Percentiles rank a stretch among this genome's conserved stretches.
Conservation (phyloP, 2,329 filamentous ascomycete species). For the Xylariaceae sp. region DNA sequence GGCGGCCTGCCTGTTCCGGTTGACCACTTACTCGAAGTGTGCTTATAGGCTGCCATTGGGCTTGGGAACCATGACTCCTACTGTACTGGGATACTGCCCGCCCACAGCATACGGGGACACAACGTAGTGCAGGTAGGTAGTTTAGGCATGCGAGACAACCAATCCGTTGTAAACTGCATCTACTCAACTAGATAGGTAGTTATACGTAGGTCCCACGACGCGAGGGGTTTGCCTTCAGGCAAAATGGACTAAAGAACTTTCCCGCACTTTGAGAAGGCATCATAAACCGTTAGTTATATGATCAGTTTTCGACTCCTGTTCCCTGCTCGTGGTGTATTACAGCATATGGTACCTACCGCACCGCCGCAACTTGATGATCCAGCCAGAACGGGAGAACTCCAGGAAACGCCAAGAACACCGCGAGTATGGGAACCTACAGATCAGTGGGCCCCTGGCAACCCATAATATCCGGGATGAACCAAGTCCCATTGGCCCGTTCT, state of each 20-base stretch:
- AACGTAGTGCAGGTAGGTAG: background rate
- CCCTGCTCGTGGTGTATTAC: background rate
- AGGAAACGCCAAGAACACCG: background rate
- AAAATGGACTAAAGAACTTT: background rate
- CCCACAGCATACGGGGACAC: background rate
- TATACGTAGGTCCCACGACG: background rate
- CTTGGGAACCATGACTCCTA: background rate
- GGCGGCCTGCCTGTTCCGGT: constrained; percentile 12
- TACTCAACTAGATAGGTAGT: background rate
- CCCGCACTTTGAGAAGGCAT: background rate
- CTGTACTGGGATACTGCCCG: background rate
- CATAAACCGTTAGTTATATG: background rate
- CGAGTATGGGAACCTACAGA: background rate
- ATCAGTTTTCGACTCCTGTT: constrained; percentile 4
- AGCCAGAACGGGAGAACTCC: background rate
- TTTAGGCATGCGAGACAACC: too few species aligned
- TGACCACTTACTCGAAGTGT: background rate
- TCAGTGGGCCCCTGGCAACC: background rate
- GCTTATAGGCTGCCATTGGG: background rate
- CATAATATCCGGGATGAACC: background rate
- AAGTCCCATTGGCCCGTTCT: constrained; percentile 16
- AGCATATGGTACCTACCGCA: background rate
- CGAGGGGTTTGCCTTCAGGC: background rate
- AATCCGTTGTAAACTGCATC: too few species aligned
- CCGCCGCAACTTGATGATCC: too few species aligned